Evolutionary conservation across 1,284 basidiomycete species (phyloP).

Genomic region (Puccinia novopanici): DNA sequence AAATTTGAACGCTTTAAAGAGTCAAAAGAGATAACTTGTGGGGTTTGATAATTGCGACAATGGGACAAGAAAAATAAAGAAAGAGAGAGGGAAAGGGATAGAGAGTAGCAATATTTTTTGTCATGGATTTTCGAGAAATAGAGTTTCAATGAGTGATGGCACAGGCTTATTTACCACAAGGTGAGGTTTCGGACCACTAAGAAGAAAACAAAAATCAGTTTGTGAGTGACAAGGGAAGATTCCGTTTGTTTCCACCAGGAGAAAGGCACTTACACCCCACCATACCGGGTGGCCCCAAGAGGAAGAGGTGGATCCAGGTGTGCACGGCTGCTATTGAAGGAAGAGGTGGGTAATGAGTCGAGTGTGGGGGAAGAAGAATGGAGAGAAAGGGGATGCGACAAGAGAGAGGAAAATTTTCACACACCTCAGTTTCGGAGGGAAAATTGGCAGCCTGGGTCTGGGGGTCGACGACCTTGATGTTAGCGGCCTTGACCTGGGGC

Average conservation of each 20-base stretch:
- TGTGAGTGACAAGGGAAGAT: background rate
- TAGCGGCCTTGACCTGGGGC: background rate
- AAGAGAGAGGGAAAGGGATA: no score
- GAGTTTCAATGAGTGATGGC: no score
- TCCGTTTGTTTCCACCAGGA: background rate
- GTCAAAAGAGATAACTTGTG: no score
- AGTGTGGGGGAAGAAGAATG: background rate
- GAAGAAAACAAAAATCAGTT: background rate
- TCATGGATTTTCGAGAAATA: no score
- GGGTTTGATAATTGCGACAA: no score
- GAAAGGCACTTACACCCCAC: slow-evolving; percentile 14
- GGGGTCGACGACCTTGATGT: slow-evolving; percentile 1
- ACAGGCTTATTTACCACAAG: background rate
- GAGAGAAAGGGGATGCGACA: background rate
- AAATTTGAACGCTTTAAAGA: no score
- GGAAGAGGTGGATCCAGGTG: background rate
- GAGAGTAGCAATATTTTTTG: no score
- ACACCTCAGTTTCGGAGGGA: background rate
- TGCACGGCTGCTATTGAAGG: background rate
- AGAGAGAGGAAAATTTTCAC: background rate
- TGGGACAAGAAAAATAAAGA: no score
- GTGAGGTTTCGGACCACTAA: slow-evolving; percentile 16
- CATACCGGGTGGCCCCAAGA: slow-evolving; percentile 26
- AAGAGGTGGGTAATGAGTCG: background rate
- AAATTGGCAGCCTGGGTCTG: background rate